Base-by-base conservation (phyloP, 768 basidiomycete genomes). In the Tylopilus vinaceipallidus region DNA sequence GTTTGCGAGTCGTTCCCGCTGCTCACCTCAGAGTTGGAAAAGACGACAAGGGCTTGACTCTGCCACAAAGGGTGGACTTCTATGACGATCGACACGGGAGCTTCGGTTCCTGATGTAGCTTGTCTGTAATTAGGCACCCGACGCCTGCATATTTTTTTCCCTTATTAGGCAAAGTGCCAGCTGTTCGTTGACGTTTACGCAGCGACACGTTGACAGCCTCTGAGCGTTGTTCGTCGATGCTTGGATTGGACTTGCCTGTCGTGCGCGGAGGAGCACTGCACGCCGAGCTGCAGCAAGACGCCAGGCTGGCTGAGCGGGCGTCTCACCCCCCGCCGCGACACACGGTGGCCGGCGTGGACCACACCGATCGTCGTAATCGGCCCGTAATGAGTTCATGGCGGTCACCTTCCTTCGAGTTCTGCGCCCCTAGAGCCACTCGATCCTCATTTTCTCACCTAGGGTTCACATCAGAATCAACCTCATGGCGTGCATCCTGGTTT, bases 401-500 rank as follows among this genome's bases (percentile, higher is more conserved):
- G 46, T 41, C 54, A 50, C 30, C 33, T 55, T 66, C 57, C 55
- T 51, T 46, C 44, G 35, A 55, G 24, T 62, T 52, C 60, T 52
- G 59, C 16, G 53, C 64, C 65, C 65, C 64, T 67, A 67, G 65
- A 53, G 65, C 63, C 65, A 68, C 65, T 54, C 52, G 64, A 66
- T 70, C 64, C 66, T 68, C 66, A 68, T 68, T 70, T 70, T 53
- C 53, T 60, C 64, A 54, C 51, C 29, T 66, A 66, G 57, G 61
- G 54, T 66, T 49, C 58, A 55, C 66, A 68, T 68, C 66, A 68
- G 54, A 64, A 70, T 52, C 53, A 30, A 61, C 66, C 68, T 69
- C 68, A 68, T 68, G 66, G 43, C 53, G n/a, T 66, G 58, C 66
- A 68, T 52, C 68, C 68, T 66, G 66, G 65, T 62, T 60, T 53